These are phyloP conservation scores for Citrus cavaleriei DNA, from an alignment of 345 rosid genomes.

Conservation along the genomic window DNA sequence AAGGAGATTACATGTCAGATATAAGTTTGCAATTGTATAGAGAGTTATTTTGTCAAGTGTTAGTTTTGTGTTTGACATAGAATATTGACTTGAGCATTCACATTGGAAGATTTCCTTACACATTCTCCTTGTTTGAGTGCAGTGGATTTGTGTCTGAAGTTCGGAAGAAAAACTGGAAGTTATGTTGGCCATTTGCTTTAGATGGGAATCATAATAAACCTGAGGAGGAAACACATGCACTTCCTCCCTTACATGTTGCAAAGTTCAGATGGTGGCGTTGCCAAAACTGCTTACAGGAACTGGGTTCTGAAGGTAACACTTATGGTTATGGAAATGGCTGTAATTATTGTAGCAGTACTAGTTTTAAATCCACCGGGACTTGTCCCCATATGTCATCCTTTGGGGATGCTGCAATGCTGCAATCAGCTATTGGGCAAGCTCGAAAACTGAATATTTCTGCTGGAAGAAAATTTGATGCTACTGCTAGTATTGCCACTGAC, in stretches of 20 bases:
- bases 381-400: conserved; percentile 19
- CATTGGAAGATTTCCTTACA: conserved; percentile 1
- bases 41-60: neutral
- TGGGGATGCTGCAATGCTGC: conserved; percentile 13
- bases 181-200: conserved; percentile 60
- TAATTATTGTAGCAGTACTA: conserved; percentile 7
- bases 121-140: conserved; percentile 29
- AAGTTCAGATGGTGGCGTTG: conserved; percentile 58
- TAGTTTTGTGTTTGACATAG: conserved; percentile 3
- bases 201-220: conserved; percentile 25
- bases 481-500: conserved; percentile 23
- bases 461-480: conserved; percentile 23
- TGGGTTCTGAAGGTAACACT: conserved; percentile 17
- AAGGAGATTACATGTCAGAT: neutral
- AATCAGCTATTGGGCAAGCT: conserved; percentile 30
- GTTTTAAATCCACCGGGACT: conserved; percentile 20
- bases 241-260: conserved; percentile 51
- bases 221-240: conserved; percentile 30
- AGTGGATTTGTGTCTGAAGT: conserved; percentile 64
- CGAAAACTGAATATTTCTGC: conserved; percentile 17
- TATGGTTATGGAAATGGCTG: conserved; percentile 13
- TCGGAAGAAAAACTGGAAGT: conserved; percentile 40
- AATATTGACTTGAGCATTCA: neutral
- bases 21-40: neutral
- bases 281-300: conserved; percentile 37